Evolutionary conservation across 495 filamentous ascomycete species (phyloP).

Genomic region (Aspergillus bertholletiae): DNA sequence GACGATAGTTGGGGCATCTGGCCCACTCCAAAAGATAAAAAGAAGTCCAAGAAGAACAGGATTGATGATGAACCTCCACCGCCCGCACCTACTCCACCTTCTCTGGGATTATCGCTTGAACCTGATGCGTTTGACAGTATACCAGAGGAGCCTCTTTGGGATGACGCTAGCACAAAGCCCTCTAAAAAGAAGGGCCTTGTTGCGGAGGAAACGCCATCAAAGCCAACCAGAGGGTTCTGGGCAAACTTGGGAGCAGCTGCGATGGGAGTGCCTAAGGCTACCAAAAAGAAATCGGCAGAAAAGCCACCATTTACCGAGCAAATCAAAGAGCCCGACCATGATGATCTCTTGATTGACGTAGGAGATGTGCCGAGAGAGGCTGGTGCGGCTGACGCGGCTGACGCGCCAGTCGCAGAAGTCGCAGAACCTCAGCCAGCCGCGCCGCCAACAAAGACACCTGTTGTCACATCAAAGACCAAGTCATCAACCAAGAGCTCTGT

Average conservation of each 20-base stretch:
- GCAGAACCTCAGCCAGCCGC: constrained; percentile 27
- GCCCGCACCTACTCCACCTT: constrained; percentile 48
- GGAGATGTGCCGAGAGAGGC: constrained; percentile 27
- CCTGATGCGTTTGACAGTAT: constrained; percentile 30
- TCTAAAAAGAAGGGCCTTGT: constrained; percentile 31
- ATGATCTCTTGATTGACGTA: constrained; percentile 31
- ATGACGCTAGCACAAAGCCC: constrained; percentile 31
- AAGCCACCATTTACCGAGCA: constrained; percentile 22
- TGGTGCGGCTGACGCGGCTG: constrained; percentile 29
- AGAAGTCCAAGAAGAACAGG: constrained; percentile 41
- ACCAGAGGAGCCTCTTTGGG: constrained; percentile 35
- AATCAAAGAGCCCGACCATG: constrained; percentile 24
- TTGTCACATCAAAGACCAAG: constrained; percentile 39
- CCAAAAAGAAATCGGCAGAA: constrained; percentile 35
- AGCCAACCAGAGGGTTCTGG: constrained; percentile 46
- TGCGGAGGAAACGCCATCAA: constrained; percentile 25
- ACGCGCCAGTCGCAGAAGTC: constrained; percentile 25
- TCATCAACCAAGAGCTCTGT: constrained; percentile 39
- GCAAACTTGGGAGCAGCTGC: constrained; percentile 36
- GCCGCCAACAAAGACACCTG: constrained; percentile 26
- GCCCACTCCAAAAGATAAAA: constrained; percentile 39
- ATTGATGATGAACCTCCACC: constrained; percentile 44
- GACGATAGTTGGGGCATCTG: constrained; percentile 36
- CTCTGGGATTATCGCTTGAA: constrained; percentile 44
- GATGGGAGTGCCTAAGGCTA: constrained; percentile 30